phyloP scores from a whole-genome alignment of 192 early-diverging fungal genomes.

The Allomyces javanicus region DNA sequence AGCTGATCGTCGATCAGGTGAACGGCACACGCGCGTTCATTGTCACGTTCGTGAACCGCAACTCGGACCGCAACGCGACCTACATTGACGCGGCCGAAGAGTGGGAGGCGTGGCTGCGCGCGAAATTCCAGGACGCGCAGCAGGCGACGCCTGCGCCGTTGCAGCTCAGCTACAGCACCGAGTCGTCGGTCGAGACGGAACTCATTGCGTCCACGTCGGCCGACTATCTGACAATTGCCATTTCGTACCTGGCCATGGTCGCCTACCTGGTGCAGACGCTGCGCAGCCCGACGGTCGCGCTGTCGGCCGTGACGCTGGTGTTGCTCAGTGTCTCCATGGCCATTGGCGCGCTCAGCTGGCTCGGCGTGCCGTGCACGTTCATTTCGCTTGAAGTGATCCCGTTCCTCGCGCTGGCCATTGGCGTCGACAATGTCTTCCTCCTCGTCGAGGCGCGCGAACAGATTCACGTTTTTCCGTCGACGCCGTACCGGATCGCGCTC shows the following conservation, averaged over 20 bases:
- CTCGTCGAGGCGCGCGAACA: constrained; percentile 26
- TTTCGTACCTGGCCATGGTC: constrained; percentile 44
- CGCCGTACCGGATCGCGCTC: constrained; percentile 14
- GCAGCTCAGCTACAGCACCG: constrained; percentile 34
- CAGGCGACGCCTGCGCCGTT: constrained; percentile 11
- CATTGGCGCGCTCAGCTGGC: constrained; percentile 36
- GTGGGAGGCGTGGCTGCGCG: constrained; percentile 28
- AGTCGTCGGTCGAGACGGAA: constrained; percentile 36
- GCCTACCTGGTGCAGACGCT: constrained; percentile 12
- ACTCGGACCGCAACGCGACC: constrained; percentile 17
- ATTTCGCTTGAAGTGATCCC: constrained; percentile 53
- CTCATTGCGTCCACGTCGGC: constrained; percentile 40
- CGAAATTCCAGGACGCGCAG: constrained; percentile 7
- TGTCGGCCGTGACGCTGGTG: constrained; percentile 21
- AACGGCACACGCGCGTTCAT: constrained; percentile 27
- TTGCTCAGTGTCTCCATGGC: constrained; percentile 35
- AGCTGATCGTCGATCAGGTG: constrained; percentile 27
- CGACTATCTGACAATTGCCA: constrained; percentile 26
- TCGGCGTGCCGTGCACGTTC: constrained; percentile 36
- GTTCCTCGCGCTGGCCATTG: constrained; percentile 42
- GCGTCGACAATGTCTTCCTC: constrained; percentile 50
- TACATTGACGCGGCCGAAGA: constrained; percentile 21
- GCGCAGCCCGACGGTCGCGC: background rate
- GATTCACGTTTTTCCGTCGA: background rate
- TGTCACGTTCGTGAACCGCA: constrained; percentile 34